Evolutionary conservation across 345 rosid species (phyloP).

Genomic region (Physaria fendleri): DNA sequence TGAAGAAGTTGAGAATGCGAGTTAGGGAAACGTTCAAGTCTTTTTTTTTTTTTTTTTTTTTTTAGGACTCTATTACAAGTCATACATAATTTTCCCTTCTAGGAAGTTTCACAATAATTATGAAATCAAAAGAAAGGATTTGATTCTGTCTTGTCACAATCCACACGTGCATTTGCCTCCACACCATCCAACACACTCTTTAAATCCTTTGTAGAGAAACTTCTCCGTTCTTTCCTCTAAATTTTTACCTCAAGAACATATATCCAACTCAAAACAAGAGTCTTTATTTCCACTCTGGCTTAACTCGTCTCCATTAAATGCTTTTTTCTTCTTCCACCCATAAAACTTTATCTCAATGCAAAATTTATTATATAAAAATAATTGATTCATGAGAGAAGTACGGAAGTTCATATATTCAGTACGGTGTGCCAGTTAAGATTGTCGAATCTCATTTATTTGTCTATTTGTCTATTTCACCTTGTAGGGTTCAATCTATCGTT

Average conservation of each 20-base stretch:
- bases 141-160: slow-evolving; percentile 22
- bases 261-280: no score
- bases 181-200: slow-evolving; percentile 33
- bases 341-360: not conserved
- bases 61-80: no score
- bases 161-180: slow-evolving; percentile 35
- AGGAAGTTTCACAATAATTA: no score
- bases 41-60: no score
- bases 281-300: slow-evolving; percentile 11
- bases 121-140: no score
- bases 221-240: slow-evolving; percentile 28
- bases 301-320: slow-evolving; percentile 15
- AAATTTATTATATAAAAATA: not conserved
- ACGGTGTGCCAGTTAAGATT: slow-evolving; percentile 38
- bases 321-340: slow-evolving; percentile 4
- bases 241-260: no score
- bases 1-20: no score
- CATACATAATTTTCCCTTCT: no score
- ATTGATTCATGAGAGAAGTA: slow-evolving; percentile 26
- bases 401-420: slow-evolving; percentile 32
- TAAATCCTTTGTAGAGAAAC: slow-evolving; percentile 21
- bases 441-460: slow-evolving; percentile 26
- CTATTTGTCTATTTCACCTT: slow-evolving; percentile 21
- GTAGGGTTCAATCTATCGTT: slow-evolving; percentile 26
- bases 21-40: no score